Percentiles rank a stretch among this genome's conserved stretches.
Evolutionary conservation across 768 basidiomycete genomes (phyloP).

Genomic region (Thelephora aurantiotincta): DNA sequence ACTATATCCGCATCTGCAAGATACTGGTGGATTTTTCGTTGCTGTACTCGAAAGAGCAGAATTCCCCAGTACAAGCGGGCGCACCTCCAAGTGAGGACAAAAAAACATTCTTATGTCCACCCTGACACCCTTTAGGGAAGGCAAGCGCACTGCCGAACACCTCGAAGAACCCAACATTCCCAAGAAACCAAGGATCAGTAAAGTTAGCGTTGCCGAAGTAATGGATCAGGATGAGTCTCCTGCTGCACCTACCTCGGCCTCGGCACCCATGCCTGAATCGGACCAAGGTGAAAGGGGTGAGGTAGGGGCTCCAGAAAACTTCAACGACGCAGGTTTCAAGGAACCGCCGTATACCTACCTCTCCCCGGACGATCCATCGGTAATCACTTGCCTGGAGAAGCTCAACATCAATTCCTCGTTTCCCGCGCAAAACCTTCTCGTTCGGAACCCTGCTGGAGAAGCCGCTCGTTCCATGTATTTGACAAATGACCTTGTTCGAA

Average conservation of each 20-base stretch:
- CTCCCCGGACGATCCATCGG: slow-evolving; percentile 49
- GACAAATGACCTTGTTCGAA: slow-evolving; percentile 71
- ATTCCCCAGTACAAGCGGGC: slow-evolving; percentile 2
- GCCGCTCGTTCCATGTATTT: slow-evolving; percentile 76
- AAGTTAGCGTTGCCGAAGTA: slow-evolving; percentile 10
- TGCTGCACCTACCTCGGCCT: too few species aligned
- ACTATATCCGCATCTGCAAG: slow-evolving; percentile 89
- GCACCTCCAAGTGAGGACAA: background rate
- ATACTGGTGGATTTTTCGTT: slow-evolving; percentile 97
- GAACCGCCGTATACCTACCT: slow-evolving; percentile 90
- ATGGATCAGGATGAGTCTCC: background rate
- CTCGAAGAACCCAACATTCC: slow-evolving; percentile 26
- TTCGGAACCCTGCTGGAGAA: slow-evolving; percentile 69
- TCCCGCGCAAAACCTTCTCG: slow-evolving; percentile 65
- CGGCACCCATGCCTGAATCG: background rate
- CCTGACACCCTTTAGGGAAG: slow-evolving; percentile 17
- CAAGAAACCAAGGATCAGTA: slow-evolving; percentile 29
- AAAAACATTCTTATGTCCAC: background rate
- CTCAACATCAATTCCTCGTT: slow-evolving; percentile 59
- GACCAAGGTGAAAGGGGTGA: background rate
- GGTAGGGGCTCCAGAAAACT: background rate
- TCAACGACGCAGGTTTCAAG: slow-evolving; percentile 29
- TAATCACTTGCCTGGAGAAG: slow-evolving; percentile 61
- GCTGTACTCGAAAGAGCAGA: slow-evolving; percentile 51
- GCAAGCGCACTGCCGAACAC: slow-evolving; percentile 38